These are phyloP conservation scores for Kwoniella dejecticola DNA, from an alignment of 768 basidiomycete species.

Conservation along the genomic window DNA sequence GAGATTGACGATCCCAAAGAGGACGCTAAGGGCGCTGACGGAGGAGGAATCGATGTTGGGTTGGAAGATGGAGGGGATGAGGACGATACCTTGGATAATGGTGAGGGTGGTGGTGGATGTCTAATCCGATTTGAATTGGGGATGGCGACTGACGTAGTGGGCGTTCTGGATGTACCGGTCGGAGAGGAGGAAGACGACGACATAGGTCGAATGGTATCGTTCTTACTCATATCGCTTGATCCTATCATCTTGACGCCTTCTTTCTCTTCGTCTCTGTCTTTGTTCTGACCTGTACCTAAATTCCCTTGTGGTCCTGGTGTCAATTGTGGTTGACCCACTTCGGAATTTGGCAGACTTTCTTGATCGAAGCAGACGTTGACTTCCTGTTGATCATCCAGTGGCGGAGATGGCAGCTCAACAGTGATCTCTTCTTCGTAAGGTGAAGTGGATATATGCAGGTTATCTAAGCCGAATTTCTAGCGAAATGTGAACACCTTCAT, in stretches of 20 bases:
- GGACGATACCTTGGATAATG: constrained; percentile 35
- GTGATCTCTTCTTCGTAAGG: constrained; percentile 8
- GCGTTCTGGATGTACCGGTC: background rate
- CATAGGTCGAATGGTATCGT: constrained; percentile 12
- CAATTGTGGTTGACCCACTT: too few species aligned
- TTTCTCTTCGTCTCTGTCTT: background rate
- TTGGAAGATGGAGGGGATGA: background rate
- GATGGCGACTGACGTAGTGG: constrained; percentile 9
- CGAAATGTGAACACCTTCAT: background rate
- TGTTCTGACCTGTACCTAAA: too few species aligned
- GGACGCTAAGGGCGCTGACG: background rate
- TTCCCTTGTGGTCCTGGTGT: too few species aligned
- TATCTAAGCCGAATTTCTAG: constrained; percentile 12
- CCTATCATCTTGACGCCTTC: constrained; percentile 7
- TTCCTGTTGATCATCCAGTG: background rate
- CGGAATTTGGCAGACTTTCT: too few species aligned
- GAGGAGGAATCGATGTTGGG: background rate
- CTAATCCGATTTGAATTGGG: constrained; percentile 19
- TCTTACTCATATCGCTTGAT: constrained; percentile 25
- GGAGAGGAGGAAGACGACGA: constrained; percentile 12
- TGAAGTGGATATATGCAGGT: constrained; percentile 1
- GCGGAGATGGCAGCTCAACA: background rate
- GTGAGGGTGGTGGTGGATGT: constrained; percentile 42
- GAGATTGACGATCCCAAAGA: constrained; percentile 1
- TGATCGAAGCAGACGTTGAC: too few species aligned